A percentile compares a stretch with the other conserved stretches of the same genome.
Evolutionary conservation across 306 rosid species (phyloP).

Genomic region (Chamaecrista fasciculata): DNA sequence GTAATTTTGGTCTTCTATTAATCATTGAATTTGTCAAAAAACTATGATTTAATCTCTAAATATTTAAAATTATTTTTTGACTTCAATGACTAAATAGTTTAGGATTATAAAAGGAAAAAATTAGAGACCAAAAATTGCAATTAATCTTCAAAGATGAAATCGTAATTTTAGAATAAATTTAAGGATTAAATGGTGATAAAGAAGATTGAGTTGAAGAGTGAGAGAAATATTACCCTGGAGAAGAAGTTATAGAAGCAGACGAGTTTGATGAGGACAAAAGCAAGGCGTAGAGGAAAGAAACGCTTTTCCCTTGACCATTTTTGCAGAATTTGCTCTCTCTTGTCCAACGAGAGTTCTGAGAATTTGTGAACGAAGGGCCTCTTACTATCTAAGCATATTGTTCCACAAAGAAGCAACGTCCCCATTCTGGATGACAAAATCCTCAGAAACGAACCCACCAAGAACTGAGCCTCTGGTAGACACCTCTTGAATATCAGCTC

Average conservation of each 20-base stretch:
- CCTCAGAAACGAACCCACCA: slow-evolving; percentile 46
- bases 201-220: background rate
- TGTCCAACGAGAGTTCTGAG: slow-evolving; percentile 68
- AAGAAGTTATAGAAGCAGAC: slow-evolving; percentile 65
- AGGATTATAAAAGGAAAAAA: too few species aligned
- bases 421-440: slow-evolving; percentile 71
- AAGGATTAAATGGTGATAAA: too few species aligned
- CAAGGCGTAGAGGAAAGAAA: slow-evolving; percentile 45
- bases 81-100: too few species aligned
- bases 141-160: too few species aligned
- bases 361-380: slow-evolving; percentile 79
- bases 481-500: slow-evolving; percentile 51
- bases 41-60: too few species aligned
- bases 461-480: slow-evolving; percentile 39
- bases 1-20: too few species aligned
- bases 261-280: slow-evolving; percentile 60
- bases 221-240: slow-evolving; percentile 60
- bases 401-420: slow-evolving; percentile 69
- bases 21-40: too few species aligned
- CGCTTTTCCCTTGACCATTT: slow-evolving; percentile 60
- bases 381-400: slow-evolving; percentile 48
- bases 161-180: too few species aligned
- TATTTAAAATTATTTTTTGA: too few species aligned
- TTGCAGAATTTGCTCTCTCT: slow-evolving; percentile 63
- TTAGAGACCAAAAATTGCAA: too few species aligned